phyloP scores from a whole-genome alignment of 441 rosid genomes.

The Breynia disticha region DNA sequence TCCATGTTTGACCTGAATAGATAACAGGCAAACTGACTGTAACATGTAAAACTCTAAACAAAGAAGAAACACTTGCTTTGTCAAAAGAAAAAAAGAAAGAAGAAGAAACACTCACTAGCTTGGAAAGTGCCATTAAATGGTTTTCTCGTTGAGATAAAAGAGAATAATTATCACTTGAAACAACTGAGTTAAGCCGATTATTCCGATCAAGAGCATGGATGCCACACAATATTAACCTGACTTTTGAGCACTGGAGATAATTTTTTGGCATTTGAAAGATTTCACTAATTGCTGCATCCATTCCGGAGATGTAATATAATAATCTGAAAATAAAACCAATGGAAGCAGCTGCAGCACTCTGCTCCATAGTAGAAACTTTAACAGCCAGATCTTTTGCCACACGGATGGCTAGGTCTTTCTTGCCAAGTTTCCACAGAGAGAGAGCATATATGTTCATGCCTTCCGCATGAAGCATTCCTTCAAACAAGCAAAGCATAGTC shows the following conservation, averaged over 20 bases:
- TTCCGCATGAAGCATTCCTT: conserved; percentile 67
- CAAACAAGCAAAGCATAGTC: conserved; percentile 8
- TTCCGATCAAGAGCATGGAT: conserved; percentile 69
- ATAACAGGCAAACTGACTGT: conserved; percentile 2
- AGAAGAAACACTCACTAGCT: conserved; percentile 52
- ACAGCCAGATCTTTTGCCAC: conserved; percentile 54
- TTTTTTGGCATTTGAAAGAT: conserved; percentile 73
- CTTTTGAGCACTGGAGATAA: conserved; percentile 52
- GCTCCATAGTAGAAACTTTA: conserved; percentile 49
- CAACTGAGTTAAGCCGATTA: conserved; percentile 51
- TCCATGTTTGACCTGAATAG: conserved; percentile 63
- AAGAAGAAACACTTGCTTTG: conserved; percentile 3
- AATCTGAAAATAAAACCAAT: conserved; percentile 79
- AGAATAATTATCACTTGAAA: conserved; percentile 45
- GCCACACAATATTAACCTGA: conserved; percentile 64
- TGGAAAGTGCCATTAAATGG: conserved; percentile 65
- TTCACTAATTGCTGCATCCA: conserved; percentile 53
- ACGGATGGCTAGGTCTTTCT: conserved; percentile 54
- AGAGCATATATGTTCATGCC: conserved; percentile 77
- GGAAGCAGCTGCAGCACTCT: conserved; percentile 41
- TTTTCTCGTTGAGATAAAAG: conserved; percentile 61
- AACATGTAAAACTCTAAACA: conserved; percentile 6
- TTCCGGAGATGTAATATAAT: conserved; percentile 67
- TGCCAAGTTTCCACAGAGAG: conserved; percentile 77
- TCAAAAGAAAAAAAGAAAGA: no score